Percentiles rank a stretch among this genome's conserved stretches.
phyloP scores from a whole-genome alignment of 2,329 filamentous ascomycete species.

The Herpotrichia juniperi region DNA sequence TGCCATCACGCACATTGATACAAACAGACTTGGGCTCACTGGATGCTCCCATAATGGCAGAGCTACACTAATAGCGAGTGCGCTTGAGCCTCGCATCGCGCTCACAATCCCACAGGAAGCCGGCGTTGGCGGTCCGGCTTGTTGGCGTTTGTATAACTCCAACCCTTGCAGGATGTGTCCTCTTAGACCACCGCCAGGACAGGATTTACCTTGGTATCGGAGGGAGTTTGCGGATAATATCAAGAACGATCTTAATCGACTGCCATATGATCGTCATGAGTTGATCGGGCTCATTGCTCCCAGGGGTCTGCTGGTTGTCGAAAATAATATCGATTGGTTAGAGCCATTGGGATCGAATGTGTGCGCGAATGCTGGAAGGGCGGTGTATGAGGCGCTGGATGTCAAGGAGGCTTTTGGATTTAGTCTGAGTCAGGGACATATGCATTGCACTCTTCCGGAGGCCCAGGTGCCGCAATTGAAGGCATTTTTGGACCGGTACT shows the following conservation, averaged over 20 bases:
- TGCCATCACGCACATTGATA: constrained; percentile 46
- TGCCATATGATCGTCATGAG: constrained; percentile 62
- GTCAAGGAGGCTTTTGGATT: constrained; percentile 59
- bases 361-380: constrained; percentile 58
- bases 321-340: constrained; percentile 62
- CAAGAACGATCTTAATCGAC: constrained; percentile 13
- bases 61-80: constrained; percentile 62
- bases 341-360: constrained; percentile 58
- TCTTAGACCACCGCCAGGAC: constrained; percentile 48
- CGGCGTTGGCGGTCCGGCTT: constrained; percentile 61
- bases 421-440: constrained; percentile 56
- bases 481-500: constrained; percentile 59
- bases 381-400: constrained; percentile 58
- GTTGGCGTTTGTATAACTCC: constrained; percentile 55
- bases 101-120: constrained; percentile 65
- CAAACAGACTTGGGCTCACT: constrained; percentile 53
- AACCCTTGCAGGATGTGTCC: no score
- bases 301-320: constrained; percentile 57
- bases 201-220: constrained; percentile 63
- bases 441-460: constrained; percentile 60
- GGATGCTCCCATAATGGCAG: constrained; percentile 67
- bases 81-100: constrained; percentile 60
- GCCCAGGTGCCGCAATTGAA: constrained; percentile 41
- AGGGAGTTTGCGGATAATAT: constrained; percentile 15
- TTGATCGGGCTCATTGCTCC: constrained; percentile 59